Base-by-base conservation (phyloP, 2,329 filamentous ascomycete species). In the Trichophyton schoenleinii region DNA sequence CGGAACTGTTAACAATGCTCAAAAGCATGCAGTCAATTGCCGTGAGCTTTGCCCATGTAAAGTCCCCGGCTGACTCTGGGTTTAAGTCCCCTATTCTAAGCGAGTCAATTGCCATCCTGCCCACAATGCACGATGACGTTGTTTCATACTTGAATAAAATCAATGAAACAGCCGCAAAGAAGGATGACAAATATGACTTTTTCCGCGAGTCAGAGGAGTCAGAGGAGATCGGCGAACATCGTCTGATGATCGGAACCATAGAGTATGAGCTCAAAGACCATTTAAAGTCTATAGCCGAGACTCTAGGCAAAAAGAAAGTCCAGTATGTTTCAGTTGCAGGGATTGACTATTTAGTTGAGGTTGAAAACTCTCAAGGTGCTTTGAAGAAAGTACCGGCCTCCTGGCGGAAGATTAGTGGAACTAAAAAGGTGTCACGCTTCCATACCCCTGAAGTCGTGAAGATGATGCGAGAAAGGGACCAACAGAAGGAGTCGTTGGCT, bases 311-410 rank as follows among this genome's bases (percentile, higher is more conserved):
- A 70, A 87, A 84, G 67, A 83, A 84, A 53, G 82, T 94, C 22
- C 80, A 86, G 3, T 99, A 96, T 70, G 84, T 85, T 28, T 94
- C 89, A 0, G 88, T 94, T 6, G 83, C 90, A 1, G 91, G 91
- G 6, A 95, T 97, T 67, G 94, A 97, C 71, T 99, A 90, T 70
- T 83, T 99, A 20, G 89, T 99, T 68, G 94, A 97, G 74, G 87
- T 99, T 4, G 81, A 88, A 66, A 96, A 95, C 72, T 80, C 69
- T 22, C 77, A 75, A 9, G 73, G 81, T 0, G 83, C 89, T 60
- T 81, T 96, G 63, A 94, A 91, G 71, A 84, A 87, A 62, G 90
- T 99, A 0, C 94, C 94, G 0, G 92, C 94, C 3, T 95, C 89
- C 0, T 99, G 94, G 94, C 81, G 83, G 65, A 97, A 99, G 74